Evolutionary conservation across 768 basidiomycete genomes (phyloP), one percentile per base, ranked within the genome.

Genomic region (Sarcomyxa edulis): DNA sequence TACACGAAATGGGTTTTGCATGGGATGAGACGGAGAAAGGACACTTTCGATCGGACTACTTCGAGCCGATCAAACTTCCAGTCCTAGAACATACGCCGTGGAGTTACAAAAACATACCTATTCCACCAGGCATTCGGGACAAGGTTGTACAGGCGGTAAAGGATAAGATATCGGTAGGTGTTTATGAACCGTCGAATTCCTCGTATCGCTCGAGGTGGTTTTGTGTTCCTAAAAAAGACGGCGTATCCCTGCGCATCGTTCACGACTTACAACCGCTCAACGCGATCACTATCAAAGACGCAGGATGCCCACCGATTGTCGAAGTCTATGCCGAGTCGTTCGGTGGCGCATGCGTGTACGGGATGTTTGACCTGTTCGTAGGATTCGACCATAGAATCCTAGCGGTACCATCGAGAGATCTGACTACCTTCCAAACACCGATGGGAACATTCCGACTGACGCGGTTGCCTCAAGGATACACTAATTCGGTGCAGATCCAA

Each of bases 121-220:
- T 60, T 5, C 57, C 59, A 0, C 59, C 50, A 21, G 48, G 47
- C 27, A 61, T 58, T 18, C 57, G 41, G 43, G 39, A 62, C 7
- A 41, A 64, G 35, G 56, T 71, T 11, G 46, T 46, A n/a, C 24
- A 48, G 4, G 35, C 68, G 0, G 51, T 70, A 7, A 50, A 56
- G 12, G 39, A 46, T 1, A 71, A 71, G 41, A 55, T 69, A 7
- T 52, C 43, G 0, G 48, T 64, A 0, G 65, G 71, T 1, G 58
- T 68, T 0, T 71, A 69, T 36, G 60, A 74, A 45, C 60, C 54
- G 0, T 64, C 58, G 0, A 56, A 66, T 24, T 57, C 56, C 0
- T 65, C 65, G 0, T 73, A 73, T 20, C 48, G 61, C 0, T 64
- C 62, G 0, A 38, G 55, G 6, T 69, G 63, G 66, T 73, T 69